These are phyloP conservation scores for Naumovozyma castellii DNA, from an alignment of 805 yeast species.

Conservation along the genomic window DNA sequence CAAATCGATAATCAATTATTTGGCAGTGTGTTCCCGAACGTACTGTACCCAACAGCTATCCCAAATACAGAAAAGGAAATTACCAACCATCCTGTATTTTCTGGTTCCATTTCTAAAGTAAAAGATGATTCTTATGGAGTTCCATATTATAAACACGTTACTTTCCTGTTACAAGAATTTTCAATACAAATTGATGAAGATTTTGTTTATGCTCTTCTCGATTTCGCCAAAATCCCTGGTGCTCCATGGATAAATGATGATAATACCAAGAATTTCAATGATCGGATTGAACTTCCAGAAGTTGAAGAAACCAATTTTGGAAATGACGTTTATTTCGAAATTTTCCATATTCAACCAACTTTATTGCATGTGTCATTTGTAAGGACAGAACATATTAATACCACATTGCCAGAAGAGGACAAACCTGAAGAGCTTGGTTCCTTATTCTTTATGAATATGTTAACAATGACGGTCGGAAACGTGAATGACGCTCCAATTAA, in stretches of 20 bases:
- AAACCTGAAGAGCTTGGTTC: conserved; percentile 20
- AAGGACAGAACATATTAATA: conserved; percentile 69
- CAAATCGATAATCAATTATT: conserved; percentile 88
- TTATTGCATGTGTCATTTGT: conserved; percentile 84
- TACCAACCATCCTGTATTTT: conserved; percentile 82
- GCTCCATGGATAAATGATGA: conserved; percentile 53
- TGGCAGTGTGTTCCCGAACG: conserved; percentile 81
- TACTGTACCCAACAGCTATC: conserved; percentile 80
- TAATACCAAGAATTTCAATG: conserved; percentile 46
- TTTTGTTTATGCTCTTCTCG: conserved; percentile 70
- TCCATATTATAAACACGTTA: conserved; percentile 81
- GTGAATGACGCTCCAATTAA: conserved; percentile 94
- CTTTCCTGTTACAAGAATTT: conserved; percentile 80
- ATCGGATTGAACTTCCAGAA: conserved; percentile 59
- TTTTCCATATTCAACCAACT: conserved; percentile 84
- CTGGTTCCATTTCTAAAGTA: conserved; percentile 73
- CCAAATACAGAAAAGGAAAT: conserved; percentile 78
- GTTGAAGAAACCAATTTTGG: conserved; percentile 48
- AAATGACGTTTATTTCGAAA: conserved; percentile 83
- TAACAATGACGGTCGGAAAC: conserved; percentile 95
- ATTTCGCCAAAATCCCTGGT: conserved; percentile 72
- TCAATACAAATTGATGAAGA: conserved; percentile 92
- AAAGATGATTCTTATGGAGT: conserved; percentile 91
- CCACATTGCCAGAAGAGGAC: conserved; percentile 43
- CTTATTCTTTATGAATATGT: conserved; percentile 68